A percentile compares a stretch with the other conserved stretches of the same genome.
These are phyloP conservation scores for Effrenium voratum DNA, from an alignment of 73 alveolate species.

Conservation along the genomic window DNA sequence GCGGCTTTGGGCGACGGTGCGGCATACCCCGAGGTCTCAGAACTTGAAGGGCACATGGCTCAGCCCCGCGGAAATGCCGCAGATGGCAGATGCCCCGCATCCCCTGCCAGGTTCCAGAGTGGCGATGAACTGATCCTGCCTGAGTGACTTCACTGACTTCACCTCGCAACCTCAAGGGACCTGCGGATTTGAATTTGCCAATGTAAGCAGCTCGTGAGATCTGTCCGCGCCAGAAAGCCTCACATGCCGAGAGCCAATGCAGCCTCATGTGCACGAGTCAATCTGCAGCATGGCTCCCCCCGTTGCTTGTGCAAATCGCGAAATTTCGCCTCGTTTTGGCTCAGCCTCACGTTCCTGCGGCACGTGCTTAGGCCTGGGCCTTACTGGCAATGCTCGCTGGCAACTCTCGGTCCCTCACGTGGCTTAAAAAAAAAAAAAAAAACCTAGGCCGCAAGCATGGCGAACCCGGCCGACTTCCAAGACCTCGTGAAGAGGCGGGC, in stretches of 20 bases:
- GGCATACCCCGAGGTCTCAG: slow-evolving; percentile 24
- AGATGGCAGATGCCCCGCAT: background rate
- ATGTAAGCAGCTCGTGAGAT: background rate
- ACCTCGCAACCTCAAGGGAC: background rate
- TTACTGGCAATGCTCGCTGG: no score
- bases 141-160: background rate
- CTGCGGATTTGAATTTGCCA: background rate
- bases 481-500: slow-evolving; percentile 65
- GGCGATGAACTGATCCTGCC: slow-evolving; percentile 52
- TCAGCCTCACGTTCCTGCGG: no score
- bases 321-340: no score
- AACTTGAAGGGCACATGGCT: background rate
- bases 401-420: no score
- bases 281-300: no score
- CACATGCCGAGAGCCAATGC: no score
- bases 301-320: no score
- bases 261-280: no score
- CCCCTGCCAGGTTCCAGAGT: slow-evolving; percentile 25
- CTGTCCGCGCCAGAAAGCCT: no score
- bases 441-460: slow-evolving; percentile 80
- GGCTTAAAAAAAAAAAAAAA: no score
- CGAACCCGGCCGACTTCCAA: slow-evolving; percentile 69
- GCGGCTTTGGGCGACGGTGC: no score
- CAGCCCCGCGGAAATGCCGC: background rate
- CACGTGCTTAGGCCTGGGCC: no score